These are phyloP conservation scores for Globisporangium camurandrum DNA, from an alignment of 352 stramenopile genomes.

Conservation along the genomic window DNA sequence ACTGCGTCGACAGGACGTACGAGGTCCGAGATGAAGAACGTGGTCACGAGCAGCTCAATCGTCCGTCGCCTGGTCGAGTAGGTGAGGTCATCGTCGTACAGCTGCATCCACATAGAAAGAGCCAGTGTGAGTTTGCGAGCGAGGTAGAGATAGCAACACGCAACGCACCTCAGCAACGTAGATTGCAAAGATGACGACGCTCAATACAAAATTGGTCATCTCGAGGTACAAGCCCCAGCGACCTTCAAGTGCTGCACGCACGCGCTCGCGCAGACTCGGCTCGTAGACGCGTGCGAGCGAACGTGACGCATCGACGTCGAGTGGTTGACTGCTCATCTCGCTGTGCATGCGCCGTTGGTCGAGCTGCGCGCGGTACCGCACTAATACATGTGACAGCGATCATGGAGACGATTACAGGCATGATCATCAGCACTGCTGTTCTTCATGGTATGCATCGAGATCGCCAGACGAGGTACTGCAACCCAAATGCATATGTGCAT, in stretches of 20 bases:
- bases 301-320: slow-evolving; percentile 12
- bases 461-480: too few species aligned
- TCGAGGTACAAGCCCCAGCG: slow-evolving; percentile 40
- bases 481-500: background rate
- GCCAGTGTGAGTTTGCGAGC: background rate
- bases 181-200: slow-evolving; percentile 45
- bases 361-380: slow-evolving; percentile 15
- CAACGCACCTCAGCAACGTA: slow-evolving; percentile 46
- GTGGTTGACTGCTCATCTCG: slow-evolving; percentile 15
- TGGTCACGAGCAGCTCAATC: slow-evolving; percentile 37
- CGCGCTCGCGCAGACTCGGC: slow-evolving; percentile 35
- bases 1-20: slow-evolving; percentile 8
- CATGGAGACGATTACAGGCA: too few species aligned
- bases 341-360: slow-evolving; percentile 13
- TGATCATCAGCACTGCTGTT: too few species aligned
- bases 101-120: slow-evolving; percentile 12
- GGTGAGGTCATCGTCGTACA: slow-evolving; percentile 28
- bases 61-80: slow-evolving; percentile 6
- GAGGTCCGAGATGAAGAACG: slow-evolving; percentile 62
- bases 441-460: too few species aligned
- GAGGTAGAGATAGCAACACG: too few species aligned
- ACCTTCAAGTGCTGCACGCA: slow-evolving; percentile 23
- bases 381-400: too few species aligned
- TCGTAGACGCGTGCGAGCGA: slow-evolving; percentile 36
- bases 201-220: slow-evolving; percentile 48